phyloP scores from a whole-genome alignment of 2,329 filamentous ascomycete genomes.

The Aaosphaeria arxii region DNA sequence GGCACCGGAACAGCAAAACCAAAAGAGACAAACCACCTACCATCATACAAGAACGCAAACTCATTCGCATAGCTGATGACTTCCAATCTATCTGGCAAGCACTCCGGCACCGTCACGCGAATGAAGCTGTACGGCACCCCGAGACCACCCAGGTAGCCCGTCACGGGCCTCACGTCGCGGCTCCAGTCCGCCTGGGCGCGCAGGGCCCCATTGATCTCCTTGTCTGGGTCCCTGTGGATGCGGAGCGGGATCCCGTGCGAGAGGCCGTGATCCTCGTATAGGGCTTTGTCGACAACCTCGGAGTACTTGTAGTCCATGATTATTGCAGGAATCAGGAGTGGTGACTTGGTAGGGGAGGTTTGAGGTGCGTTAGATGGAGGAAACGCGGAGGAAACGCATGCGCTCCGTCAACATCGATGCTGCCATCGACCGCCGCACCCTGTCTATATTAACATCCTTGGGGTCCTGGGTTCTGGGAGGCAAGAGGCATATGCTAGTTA shows the following conservation, averaged over 20 bases:
- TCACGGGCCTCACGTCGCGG: conserved; percentile 13
- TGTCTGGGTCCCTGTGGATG: conserved; percentile 8
- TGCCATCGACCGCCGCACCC: too few species aligned
- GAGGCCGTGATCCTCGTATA: conserved; percentile 6
- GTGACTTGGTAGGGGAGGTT: too few species aligned
- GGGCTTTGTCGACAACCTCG: neutral
- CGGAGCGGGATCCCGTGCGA: conserved; percentile 6
- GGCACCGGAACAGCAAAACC: neutral
- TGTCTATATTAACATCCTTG: too few species aligned
- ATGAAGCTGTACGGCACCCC: conserved; percentile 31
- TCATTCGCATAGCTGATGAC: conserved; percentile 41
- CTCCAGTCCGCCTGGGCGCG: conserved; percentile 34
- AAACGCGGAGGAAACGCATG: too few species aligned
- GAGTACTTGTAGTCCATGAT: neutral
- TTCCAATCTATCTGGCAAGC: conserved; percentile 39
- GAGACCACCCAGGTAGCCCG: conserved; percentile 19
- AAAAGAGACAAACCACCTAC: conserved; percentile 8
- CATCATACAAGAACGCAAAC: conserved; percentile 42
- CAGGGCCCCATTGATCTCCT: conserved; percentile 28
- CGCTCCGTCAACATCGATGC: too few species aligned
- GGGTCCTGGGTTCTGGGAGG: too few species aligned
- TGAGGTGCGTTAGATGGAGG: too few species aligned
- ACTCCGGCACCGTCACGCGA: conserved; percentile 34
- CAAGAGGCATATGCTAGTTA: too few species aligned
- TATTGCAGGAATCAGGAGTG: too few species aligned